Conservation (phyloP, 768 basidiomycete species). For the Podaxis mareebaensis region DNA sequence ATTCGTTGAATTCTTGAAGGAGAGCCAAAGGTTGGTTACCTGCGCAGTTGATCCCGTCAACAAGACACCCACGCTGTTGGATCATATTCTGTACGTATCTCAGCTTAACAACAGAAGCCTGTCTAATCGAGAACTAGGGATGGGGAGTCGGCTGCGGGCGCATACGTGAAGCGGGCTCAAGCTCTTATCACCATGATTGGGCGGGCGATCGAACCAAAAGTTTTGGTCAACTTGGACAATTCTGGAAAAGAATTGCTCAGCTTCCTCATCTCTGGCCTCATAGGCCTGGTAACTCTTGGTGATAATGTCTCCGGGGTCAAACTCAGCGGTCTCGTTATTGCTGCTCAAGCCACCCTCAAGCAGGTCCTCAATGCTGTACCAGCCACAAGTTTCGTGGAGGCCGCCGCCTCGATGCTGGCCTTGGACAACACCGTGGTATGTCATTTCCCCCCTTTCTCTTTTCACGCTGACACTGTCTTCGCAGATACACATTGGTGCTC, state of each 20-base stretch:
- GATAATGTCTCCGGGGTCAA: constrained; percentile 33
- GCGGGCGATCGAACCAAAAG: constrained; percentile 42
- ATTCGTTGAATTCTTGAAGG: constrained; percentile 63
- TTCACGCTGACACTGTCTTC: constrained; percentile 10
- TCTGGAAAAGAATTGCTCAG: constrained; percentile 32
- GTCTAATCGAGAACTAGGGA: constrained; percentile 40
- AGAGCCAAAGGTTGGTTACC: constrained; percentile 58
- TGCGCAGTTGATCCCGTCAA: constrained; percentile 40
- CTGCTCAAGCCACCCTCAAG: constrained; percentile 52
- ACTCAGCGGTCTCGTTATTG: constrained; percentile 43
- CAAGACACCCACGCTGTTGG: constrained; percentile 50
- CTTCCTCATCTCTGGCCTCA: constrained; percentile 47
- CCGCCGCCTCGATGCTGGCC: constrained; percentile 55
- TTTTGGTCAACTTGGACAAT: constrained; percentile 21
- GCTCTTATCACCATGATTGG: constrained; percentile 68
- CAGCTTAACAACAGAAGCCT: not conserved
- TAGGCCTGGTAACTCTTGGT: constrained; percentile 43
- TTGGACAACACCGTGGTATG: constrained; percentile 55
- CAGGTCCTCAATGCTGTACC: constrained; percentile 64
- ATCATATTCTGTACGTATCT: constrained; percentile 50
- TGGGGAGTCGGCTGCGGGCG: constrained; percentile 54
- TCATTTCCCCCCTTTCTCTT: not conserved
- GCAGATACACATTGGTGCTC: constrained; percentile 66
- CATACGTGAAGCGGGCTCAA: constrained; percentile 61
- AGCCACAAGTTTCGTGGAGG: constrained; percentile 65